These are phyloP conservation scores for Pseudocohnilembus persalinus DNA, from an alignment of 169 alveolate species.

Conservation along the genomic window DNA sequence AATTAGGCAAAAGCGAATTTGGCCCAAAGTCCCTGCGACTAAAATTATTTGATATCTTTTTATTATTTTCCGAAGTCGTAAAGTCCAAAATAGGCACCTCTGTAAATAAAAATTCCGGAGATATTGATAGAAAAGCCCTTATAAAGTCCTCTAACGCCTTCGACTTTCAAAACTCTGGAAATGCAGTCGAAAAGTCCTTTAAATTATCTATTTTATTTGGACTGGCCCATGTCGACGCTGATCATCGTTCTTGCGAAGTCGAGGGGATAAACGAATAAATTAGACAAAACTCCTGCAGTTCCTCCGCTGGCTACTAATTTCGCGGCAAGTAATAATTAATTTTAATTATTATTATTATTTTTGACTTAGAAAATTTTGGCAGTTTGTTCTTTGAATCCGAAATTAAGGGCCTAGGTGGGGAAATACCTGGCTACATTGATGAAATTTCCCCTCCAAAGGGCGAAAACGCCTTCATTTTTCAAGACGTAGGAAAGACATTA, in stretches of 20 bases:
- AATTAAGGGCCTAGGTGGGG: slow-evolving; percentile 98
- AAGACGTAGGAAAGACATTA: slow-evolving; percentile 36
- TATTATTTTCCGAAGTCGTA: slow-evolving; percentile 34
- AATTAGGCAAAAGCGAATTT: slow-evolving; percentile 42
- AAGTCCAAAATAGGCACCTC: slow-evolving; percentile 54
- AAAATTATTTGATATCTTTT: neutral
- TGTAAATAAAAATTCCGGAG: slow-evolving; percentile 46
- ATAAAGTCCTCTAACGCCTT: slow-evolving; percentile 48
- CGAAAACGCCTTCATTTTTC: slow-evolving; percentile 49
- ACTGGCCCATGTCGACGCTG: slow-evolving; percentile 55
- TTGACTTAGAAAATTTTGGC: neutral
- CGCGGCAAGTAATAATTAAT: neutral
- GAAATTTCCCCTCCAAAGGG: slow-evolving; percentile 67
- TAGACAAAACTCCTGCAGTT: slow-evolving; percentile 43
- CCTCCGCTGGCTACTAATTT: slow-evolving; percentile 39
- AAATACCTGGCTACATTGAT: slow-evolving; percentile 78
- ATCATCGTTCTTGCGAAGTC: slow-evolving; percentile 57
- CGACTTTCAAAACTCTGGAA: slow-evolving; percentile 28
- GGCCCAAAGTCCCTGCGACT: slow-evolving; percentile 9
- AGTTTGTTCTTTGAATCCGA: slow-evolving; percentile 92
- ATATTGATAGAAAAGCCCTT: slow-evolving; percentile 37
- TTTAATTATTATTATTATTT: neutral
- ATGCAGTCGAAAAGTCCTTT: slow-evolving; percentile 55
- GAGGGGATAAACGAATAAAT: slow-evolving; percentile 38
- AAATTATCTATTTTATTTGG: slow-evolving; percentile 45